Conservation (phyloP, 495 filamentous ascomycete species). For the Hyaloscypha bicolor region DNA sequence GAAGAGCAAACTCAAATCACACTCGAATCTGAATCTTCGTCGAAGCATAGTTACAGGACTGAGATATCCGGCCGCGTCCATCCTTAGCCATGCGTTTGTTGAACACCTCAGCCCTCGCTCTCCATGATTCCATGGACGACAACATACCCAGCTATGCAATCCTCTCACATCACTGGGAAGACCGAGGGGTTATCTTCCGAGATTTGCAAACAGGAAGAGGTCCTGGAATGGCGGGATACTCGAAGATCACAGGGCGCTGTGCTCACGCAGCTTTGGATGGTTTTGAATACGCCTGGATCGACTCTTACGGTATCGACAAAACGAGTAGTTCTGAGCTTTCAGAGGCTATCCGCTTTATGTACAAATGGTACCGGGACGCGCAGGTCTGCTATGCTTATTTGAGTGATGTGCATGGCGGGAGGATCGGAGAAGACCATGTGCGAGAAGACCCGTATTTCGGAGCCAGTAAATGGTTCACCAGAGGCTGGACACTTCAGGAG, state of each 20-base stretch:
- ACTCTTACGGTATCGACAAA: neutral
- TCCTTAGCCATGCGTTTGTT: slow-evolving; percentile 1
- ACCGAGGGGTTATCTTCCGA: neutral
- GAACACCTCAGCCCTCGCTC: neutral
- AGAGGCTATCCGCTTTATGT: neutral
- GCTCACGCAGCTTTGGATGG: neutral
- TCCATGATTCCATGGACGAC: neutral
- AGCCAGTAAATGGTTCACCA: neutral
- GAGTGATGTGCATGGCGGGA: neutral
- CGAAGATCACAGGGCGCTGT: neutral
- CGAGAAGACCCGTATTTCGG: neutral
- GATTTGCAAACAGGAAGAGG: neutral
- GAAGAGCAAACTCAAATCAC: too few relatives aligned
- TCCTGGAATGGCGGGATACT: neutral
- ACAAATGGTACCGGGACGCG: neutral
- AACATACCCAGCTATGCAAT: neutral
- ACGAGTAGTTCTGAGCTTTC: neutral
- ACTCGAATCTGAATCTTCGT: too few relatives aligned
- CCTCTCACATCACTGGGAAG: slow-evolving; percentile 1
- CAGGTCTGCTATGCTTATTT: neutral
- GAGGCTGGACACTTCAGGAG: neutral
- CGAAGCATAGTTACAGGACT: too few relatives aligned
- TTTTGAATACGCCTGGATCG: neutral
- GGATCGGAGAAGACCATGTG: neutral
- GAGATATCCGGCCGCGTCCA: too few relatives aligned